Evolutionary conservation across 2,329 filamentous ascomycete genomes (phyloP), one percentile per base, ranked within the genome.

Genomic region (Fusarium guadeloupense): DNA sequence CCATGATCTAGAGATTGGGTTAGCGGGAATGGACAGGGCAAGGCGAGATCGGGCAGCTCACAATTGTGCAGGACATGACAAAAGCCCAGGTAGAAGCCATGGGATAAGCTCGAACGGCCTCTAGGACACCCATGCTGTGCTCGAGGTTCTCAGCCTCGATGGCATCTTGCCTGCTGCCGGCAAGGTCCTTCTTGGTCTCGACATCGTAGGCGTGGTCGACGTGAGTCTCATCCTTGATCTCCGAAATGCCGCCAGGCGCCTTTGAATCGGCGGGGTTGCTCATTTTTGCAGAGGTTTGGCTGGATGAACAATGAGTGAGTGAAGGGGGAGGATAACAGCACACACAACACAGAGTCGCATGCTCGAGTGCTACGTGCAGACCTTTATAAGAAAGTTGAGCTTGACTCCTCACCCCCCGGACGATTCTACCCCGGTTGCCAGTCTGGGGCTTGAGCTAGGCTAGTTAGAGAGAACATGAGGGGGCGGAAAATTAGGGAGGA

Each of bases 31-130:
- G 4, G 5, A 26, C 19, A 6, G 7, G 16, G 25, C n/a, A n/a
- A n/a, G n/a, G n/a, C n/a, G n/a, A n/a, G n/a, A n/a, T n/a, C n/a
- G n/a, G n/a, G n/a, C 30, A 38, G 31, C 79, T 74, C 40, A 81
- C 80, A 68, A 82, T 82, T 5, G 80, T 81, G 66, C 78, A 82
- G 40, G 77, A 82, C 78, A 81, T 81, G 64, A 74, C 70, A 41
- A 81, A 80, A 1, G 78, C 79, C 79, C 80, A 82, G 16, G 79
- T 70, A 23, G 76, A 76, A 42, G 80, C 80, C 75, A 74, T 76
- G 17, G 80, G 80, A 44, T 81, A 77, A 0, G 60, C 70, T 62
- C 74, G 73, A 25, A 72, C 72, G 1, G 77, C 76, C 38, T 72
- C 62, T 69, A 77, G 74, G 12, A 77, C 68, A 2, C 73, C 71